Conservation (phyloP, 148 eudicot species). For the Rhododendron kiyosumense region DNA sequence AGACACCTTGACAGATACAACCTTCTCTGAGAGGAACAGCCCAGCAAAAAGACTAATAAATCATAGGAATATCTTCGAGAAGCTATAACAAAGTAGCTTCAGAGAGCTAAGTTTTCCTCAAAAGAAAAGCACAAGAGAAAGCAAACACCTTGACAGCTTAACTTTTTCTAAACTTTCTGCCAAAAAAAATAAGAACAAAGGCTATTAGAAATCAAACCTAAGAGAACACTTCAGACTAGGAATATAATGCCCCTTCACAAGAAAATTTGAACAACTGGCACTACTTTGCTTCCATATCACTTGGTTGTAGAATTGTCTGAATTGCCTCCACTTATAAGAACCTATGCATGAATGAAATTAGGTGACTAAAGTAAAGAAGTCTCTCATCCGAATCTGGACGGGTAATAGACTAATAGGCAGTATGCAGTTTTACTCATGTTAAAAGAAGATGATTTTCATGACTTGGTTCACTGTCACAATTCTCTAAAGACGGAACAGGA, state of each 20-base stretch:
- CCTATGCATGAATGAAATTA: not conserved
- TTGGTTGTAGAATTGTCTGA: not conserved
- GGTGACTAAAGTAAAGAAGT: not conserved
- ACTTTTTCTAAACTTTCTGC: conserved; percentile 7
- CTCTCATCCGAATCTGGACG: not conserved
- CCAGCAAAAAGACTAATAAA: not conserved
- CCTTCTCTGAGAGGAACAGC: not conserved
- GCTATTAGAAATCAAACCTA: not conserved
- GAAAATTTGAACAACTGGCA: not conserved
- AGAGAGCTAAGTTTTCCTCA: not conserved
- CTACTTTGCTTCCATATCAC: not conserved
- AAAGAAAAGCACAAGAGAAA: conserved; percentile 9
- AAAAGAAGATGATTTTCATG: not conserved
- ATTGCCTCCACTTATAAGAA: not conserved
- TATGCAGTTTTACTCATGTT: not conserved
- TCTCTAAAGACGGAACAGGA: not conserved
- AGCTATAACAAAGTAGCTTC: not conserved
- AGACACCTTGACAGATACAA: not conserved
- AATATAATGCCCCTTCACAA: conserved; percentile 7
- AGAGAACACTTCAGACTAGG: conserved; percentile 19
- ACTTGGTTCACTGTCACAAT: not conserved
- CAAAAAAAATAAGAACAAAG: not conserved
- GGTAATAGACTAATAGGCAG: not conserved
- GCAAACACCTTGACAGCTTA: not conserved
- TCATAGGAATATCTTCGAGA: not conserved